phyloP scores from a whole-genome alignment of 345 rosid species.

The Linum lewisii region DNA sequence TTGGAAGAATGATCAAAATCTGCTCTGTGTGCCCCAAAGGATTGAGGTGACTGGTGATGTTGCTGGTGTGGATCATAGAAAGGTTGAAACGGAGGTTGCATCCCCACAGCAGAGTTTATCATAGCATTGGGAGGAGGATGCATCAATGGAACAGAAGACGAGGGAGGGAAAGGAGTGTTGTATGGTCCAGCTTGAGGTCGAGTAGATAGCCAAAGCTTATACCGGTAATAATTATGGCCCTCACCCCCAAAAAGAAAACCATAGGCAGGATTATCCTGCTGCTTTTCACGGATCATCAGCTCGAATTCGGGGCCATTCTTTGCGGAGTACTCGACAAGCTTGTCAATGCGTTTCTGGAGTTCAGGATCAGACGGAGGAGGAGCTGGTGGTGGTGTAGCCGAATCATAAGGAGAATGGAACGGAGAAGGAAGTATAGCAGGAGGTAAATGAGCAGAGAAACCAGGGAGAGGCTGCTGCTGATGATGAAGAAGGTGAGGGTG shows the following conservation, averaged over 20 bases:
- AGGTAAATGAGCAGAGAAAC: slow-evolving; percentile 58
- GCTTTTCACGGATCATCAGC: slow-evolving; percentile 90
- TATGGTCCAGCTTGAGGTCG: slow-evolving; percentile 52
- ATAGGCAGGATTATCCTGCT: slow-evolving; percentile 89
- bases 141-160: slow-evolving; percentile 38
- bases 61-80: slow-evolving; percentile 67
- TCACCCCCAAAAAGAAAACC: slow-evolving; percentile 89
- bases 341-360: slow-evolving; percentile 92
- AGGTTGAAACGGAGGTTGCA: slow-evolving; percentile 73
- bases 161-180: slow-evolving; percentile 46
- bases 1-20: slow-evolving; percentile 68
- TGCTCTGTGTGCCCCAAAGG: slow-evolving; percentile 40
- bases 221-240: slow-evolving; percentile 77
- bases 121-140: slow-evolving; percentile 67
- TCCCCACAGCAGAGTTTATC: slow-evolving; percentile 43
- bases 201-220: slow-evolving; percentile 71
- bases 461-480: slow-evolving; percentile 54
- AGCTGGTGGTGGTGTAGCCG: slow-evolving; percentile 63
- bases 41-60: slow-evolving; percentile 59
- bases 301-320: slow-evolving; percentile 98
- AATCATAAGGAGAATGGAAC: slow-evolving; percentile 54
- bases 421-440: slow-evolving; percentile 61
- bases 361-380: slow-evolving; percentile 92
- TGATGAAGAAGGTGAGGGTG: slow-evolving; percentile 42
- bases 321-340: slow-evolving; percentile 78